A percentile compares a stretch with the other conserved stretches of the same genome.
Evolutionary conservation across 2,329 filamentous ascomycete species (phyloP).

Genomic region (Colletotrichum brevisporum): DNA sequence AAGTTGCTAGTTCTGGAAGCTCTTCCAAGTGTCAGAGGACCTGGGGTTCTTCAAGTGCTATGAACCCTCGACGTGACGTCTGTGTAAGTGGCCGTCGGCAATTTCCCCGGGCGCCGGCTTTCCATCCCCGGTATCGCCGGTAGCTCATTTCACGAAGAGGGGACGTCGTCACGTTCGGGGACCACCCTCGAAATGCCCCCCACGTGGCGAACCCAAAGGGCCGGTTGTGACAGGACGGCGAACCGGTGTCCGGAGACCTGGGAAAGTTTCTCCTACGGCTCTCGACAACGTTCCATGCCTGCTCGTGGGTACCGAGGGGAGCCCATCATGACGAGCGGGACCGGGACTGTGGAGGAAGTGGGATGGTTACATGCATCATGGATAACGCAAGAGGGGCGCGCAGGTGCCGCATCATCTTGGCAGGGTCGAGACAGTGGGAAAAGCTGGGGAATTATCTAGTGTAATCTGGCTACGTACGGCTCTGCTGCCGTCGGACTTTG

Average conservation of each 20-base stretch:
- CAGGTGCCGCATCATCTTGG: not conserved
- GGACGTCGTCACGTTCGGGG: not conserved
- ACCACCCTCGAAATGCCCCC: slow-evolving; percentile 10
- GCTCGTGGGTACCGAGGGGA: not conserved
- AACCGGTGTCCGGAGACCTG: slow-evolving; percentile 14
- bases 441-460: not conserved
- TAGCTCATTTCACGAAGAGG: slow-evolving; percentile 17
- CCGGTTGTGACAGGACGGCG: not conserved
- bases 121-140: slow-evolving; percentile 22
- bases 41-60: not conserved
- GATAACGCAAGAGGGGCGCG: too few relatives aligned
- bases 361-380: slow-evolving; percentile 10
- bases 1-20: not conserved
- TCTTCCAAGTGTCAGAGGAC: not conserved
- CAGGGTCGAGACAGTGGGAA: not conserved
- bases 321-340: slow-evolving; percentile 1
- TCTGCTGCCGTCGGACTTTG: too few relatives aligned
- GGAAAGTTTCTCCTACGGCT: not conserved
- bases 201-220: slow-evolving; percentile 22
- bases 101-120: slow-evolving; percentile 24
- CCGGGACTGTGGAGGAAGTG: not conserved
- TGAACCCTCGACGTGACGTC: not conserved
- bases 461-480: too few relatives aligned
- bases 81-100: not conserved
- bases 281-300: not conserved